Evolutionary conservation across 1,284 basidiomycete species (phyloP), one percentile per base, ranked within the genome.

Genomic region (Laetiporus sulphureus): DNA sequence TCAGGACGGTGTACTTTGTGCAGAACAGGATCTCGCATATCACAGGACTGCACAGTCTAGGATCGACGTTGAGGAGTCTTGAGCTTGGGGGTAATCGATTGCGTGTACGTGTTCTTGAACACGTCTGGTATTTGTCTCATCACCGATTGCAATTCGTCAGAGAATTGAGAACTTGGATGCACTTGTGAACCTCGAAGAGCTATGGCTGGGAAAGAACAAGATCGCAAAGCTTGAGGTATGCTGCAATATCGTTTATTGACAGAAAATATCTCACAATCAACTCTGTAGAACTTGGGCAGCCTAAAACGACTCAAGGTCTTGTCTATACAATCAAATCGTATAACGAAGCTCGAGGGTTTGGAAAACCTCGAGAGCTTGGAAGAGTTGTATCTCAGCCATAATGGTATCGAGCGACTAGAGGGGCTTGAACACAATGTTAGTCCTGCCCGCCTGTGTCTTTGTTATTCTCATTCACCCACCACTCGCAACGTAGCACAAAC

Each of bases 151-250:
- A 22, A 22, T 38, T 27, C 5, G 22, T 19, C 48, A 94, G 91
- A 77, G 72, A 64, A 94, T 99, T 47, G 92, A 98, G 60, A 85
- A 89, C 40, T 63, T 96, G 10, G 89, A 89, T n/a, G 73, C 77
- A 5, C 69, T 96, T 32, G 75, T 79, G 0, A 87, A 87, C 47
- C 67, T 99, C 7, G 88, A 93, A 50, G 93, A 98, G 54, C 69
- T 99, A 1, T 99, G 95, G 93, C 66, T 98, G 3, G 95, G 95
- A 8, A 99, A 99, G 71, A 99, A 99, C 64, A 97, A 98, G 67
- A 91, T 99, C 48, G 67, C 83, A 3, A 82, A 79, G 59, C 72
- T 99, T 1, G 85, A 95, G 70, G 91, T 87, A 46, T 27, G 61
- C 50, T 23, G 6, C n/a, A n/a, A n/a, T n/a, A n/a, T n/a, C n/a